Conservation (phyloP, 805 yeast species). For the Ogataea methylovora region DNA sequence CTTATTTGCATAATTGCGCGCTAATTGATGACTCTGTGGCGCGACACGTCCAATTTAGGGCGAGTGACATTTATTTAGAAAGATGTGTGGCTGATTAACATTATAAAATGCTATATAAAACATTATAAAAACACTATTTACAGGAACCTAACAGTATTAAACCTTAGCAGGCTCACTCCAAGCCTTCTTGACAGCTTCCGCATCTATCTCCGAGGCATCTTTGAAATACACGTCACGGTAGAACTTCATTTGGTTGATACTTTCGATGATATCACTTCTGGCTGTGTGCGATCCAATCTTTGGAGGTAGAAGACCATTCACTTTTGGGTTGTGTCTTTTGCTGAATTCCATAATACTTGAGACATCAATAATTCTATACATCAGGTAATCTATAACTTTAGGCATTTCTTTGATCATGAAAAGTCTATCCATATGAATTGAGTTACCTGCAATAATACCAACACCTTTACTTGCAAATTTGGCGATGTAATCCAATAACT, state of each 20-base stretch:
- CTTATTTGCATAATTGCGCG: too few species aligned
- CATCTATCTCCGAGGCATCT: slow-evolving; percentile 11
- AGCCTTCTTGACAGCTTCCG: neutral
- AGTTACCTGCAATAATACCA: slow-evolving; percentile 84
- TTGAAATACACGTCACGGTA: slow-evolving; percentile 58
- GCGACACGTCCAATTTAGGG: too few species aligned
- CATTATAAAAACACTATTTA: too few species aligned
- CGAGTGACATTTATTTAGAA: too few species aligned
- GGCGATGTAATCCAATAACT: slow-evolving; percentile 54
- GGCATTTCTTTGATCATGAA: slow-evolving; percentile 86
- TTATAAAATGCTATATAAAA: too few species aligned
- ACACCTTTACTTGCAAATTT: slow-evolving; percentile 43
- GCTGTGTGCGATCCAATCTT: slow-evolving; percentile 83
- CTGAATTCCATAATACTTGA: slow-evolving; percentile 80
- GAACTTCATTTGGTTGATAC: slow-evolving; percentile 78
- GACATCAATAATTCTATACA: slow-evolving; percentile 84
- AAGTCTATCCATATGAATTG: slow-evolving; percentile 84
- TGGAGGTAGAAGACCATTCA: slow-evolving; percentile 49
- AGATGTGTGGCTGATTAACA: too few species aligned
- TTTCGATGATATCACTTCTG: slow-evolving; percentile 77
- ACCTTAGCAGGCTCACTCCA: neutral
- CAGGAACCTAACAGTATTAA: neutral
- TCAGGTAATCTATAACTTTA: slow-evolving; percentile 46
- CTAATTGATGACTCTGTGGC: too few species aligned
- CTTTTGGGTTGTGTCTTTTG: slow-evolving; percentile 61